A percentile compares a stretch with the other conserved stretches of the same genome.
Conservation (phyloP, 306 rosid species). For the Albizia julibrissin region DNA sequence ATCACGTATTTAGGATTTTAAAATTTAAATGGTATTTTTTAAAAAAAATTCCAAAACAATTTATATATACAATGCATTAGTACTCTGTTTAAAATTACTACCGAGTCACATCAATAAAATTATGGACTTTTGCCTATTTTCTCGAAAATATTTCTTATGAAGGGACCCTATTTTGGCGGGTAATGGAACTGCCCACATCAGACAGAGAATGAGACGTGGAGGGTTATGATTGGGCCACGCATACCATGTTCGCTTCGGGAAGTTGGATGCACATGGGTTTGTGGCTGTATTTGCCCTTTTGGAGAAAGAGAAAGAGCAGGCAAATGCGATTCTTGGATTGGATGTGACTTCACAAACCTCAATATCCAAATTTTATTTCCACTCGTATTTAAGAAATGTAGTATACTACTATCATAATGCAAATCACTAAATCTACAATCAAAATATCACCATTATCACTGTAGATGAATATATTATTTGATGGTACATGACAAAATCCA, state of each 20-base stretch:
- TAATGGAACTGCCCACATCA: neutral
- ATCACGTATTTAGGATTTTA: too few relatives aligned
- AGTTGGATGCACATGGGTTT: conserved; percentile 50
- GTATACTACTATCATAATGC: too few relatives aligned
- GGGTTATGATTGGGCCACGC: conserved; percentile 6
- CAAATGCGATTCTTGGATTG: conserved; percentile 7
- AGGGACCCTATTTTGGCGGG: neutral
- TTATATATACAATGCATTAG: too few relatives aligned
- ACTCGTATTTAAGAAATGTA: neutral
- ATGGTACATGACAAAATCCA: too few relatives aligned
- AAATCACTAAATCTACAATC: too few relatives aligned
- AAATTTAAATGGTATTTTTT: too few relatives aligned
- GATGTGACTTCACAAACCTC: conserved; percentile 31
- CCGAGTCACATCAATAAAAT: too few relatives aligned
- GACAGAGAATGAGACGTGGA: conserved; percentile 30
- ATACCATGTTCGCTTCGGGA: neutral
- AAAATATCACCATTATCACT: neutral
- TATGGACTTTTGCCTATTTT: too few relatives aligned
- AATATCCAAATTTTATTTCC: neutral
- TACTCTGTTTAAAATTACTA: too few relatives aligned
- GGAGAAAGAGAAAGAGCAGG: conserved; percentile 2
- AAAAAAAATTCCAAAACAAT: too few relatives aligned
- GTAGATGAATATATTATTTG: too few relatives aligned
- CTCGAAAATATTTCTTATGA: neutral
- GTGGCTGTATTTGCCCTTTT: neutral